Base-by-base conservation (phyloP, 2,329 filamentous ascomycete genomes). In the Byssochlamys sp. region DNA sequence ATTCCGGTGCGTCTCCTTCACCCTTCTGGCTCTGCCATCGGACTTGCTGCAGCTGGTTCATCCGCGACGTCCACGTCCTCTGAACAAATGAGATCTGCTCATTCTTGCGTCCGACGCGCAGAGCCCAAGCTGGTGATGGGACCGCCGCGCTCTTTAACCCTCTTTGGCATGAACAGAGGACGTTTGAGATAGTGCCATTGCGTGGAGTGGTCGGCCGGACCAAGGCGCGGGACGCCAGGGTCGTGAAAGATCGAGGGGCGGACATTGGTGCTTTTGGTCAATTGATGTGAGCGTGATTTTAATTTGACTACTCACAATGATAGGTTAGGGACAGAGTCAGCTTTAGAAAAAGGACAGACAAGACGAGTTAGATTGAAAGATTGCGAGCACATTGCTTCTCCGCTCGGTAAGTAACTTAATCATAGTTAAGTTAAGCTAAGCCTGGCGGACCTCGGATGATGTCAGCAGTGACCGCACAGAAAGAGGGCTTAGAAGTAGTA, bases 21-120 rank as follows among this genome's bases (percentile, higher is more conserved):
- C 31, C 24, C 33, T 25, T 59, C 49, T 63, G 55, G 57, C 64
- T 70, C n/a, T 62, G 62, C 54, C 57, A 60, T 10, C 68, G 69
- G 3, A 57, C 48, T 53, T 66, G 63, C 5, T n/a, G 14, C 33
- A 7, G 10, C 12, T 55, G 19, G 52, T 53, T 24, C 31, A 27
- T 9, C 27, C 50, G 7, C 27, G 53, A 11, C 12, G n/a, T 28
- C 9, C 56, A 9, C 12, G n/a, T 28, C 11, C 56, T 53, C 31
- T 58, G 58, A 3, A 29, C 49, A 26, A 51, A 52, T 10, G 49
- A 28, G 11, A 52, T 56, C 19, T 31, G 33, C 2, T 1, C 28
- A 19, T 4, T 28, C 49, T 51, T 51, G 24, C 25, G 25, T 51
- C 49, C 39, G 7, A 45, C n/a, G 2, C 39, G 14, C 9, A 6